phyloP scores from a whole-genome alignment of 495 filamentous ascomycete species.

The Talaromyces wortmannii region DNA sequence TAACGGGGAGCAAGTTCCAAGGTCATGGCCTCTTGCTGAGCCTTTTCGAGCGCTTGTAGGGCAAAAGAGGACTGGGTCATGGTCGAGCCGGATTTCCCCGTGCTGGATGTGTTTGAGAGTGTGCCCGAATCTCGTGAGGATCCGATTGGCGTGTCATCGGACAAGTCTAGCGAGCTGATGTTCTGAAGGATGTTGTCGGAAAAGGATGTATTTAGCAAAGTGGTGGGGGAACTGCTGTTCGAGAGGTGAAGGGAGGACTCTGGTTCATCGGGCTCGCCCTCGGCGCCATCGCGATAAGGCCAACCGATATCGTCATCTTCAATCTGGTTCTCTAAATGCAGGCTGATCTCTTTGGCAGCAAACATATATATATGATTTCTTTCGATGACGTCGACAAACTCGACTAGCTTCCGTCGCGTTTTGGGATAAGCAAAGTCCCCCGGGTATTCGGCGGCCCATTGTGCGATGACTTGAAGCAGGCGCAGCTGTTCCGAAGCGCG shows the following conservation, averaged over 20 bases:
- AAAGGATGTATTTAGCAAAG: slow-evolving; percentile 18
- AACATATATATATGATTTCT: slow-evolving; percentile 68
- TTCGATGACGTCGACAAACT: slow-evolving; percentile 64
- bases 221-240: slow-evolving; percentile 31
- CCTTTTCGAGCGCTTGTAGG: slow-evolving; percentile 55
- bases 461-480: slow-evolving; percentile 73
- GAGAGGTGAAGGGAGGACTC: slow-evolving; percentile 35
- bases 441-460: slow-evolving; percentile 86
- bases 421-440: slow-evolving; percentile 84
- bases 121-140: slow-evolving; percentile 34
- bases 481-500: slow-evolving; percentile 75
- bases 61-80: slow-evolving; percentile 38
- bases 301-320: slow-evolving; percentile 81
- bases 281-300: slow-evolving; percentile 59
- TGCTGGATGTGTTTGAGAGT: slow-evolving; percentile 31
- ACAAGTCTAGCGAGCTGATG: slow-evolving; percentile 36
- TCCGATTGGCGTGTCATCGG: slow-evolving; percentile 30
- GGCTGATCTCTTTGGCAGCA: slow-evolving; percentile 74
- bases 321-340: slow-evolving; percentile 51
- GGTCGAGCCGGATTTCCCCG: slow-evolving; percentile 30
- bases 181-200: slow-evolving; percentile 32
- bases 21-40: slow-evolving; percentile 62
- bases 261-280: slow-evolving; percentile 27
- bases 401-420: slow-evolving; percentile 60
- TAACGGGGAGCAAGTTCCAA: slow-evolving; percentile 55